Percentiles rank a stretch among this genome's conserved stretches.
Evolutionary conservation across 1,284 basidiomycete species (phyloP).

Genomic region (Somion occarium): DNA sequence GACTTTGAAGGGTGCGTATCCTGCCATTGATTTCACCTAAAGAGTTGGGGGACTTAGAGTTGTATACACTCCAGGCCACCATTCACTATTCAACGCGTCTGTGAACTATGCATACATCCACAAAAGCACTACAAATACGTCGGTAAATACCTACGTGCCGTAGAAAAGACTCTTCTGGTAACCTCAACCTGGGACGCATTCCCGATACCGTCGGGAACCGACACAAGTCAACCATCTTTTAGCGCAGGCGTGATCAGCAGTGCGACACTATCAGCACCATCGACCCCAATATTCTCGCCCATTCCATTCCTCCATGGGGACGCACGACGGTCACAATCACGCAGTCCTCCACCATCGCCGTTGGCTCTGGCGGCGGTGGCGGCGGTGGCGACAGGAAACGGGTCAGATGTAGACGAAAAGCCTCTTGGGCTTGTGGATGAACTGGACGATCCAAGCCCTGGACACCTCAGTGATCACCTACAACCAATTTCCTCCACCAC

Average conservation of each 20-base stretch:
- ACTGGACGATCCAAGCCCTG: slow-evolving; percentile 74
- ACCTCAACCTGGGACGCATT: slow-evolving; percentile 77
- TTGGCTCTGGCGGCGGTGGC: slow-evolving; percentile 43
- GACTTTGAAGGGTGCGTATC: slow-evolving; percentile 68
- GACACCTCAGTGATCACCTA: slow-evolving; percentile 76
- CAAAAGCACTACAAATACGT: slow-evolving; percentile 69
- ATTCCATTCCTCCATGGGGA: slow-evolving; percentile 80
- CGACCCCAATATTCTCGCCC: slow-evolving; percentile 78
- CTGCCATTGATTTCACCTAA: too few species aligned
- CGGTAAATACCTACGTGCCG: slow-evolving; percentile 88
- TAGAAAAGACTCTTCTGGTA: slow-evolving; percentile 83
- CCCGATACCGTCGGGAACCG: slow-evolving; percentile 35
- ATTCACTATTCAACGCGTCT: slow-evolving; percentile 90
- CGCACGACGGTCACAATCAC: slow-evolving; percentile 67
- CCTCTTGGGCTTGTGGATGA: slow-evolving; percentile 76
- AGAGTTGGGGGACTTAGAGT: slow-evolving; percentile 3
- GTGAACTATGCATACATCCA: slow-evolving; percentile 78
- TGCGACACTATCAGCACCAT: slow-evolving; percentile 47
- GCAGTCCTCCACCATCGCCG: slow-evolving; percentile 72
- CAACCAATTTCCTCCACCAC: slow-evolving; percentile 67
- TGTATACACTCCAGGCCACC: slow-evolving; percentile 49
- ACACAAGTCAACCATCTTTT: slow-evolving; percentile 34
- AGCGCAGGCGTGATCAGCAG: slow-evolving; percentile 27
- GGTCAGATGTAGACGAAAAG: slow-evolving; percentile 33
- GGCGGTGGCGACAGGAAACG: slow-evolving; percentile 18